These are phyloP conservation scores for Clonostachys sp. DNA, from an alignment of 2,329 filamentous ascomycete species.

Conservation along the genomic window DNA sequence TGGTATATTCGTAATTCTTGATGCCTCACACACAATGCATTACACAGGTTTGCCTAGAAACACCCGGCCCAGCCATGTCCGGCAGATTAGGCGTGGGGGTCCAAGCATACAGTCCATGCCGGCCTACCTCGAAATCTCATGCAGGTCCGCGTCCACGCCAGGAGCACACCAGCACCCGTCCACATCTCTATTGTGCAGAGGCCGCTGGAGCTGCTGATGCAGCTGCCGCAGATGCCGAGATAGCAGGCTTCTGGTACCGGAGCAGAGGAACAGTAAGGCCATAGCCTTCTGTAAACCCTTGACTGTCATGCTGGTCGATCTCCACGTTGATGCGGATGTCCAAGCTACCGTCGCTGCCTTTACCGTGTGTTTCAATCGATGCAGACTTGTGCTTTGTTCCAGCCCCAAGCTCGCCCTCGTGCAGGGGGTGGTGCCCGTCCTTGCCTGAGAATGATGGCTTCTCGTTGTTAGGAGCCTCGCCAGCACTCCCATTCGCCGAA, in stretches of 20 bases:
- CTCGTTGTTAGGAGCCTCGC: not conserved
- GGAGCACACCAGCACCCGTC: too few relatives aligned
- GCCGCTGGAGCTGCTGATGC: constrained; percentile 1
- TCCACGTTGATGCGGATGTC: constrained; percentile 87
- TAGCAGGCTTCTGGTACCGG: constrained; percentile 23
- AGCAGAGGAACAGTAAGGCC: constrained; percentile 80
- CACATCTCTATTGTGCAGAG: not conserved
- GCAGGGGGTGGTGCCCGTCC: constrained; percentile 67
- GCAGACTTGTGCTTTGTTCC: constrained; percentile 77
- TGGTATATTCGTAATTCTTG: too few relatives aligned
- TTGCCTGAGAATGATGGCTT: constrained; percentile 34
- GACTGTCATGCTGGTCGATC: constrained; percentile 74
- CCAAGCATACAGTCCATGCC: too few relatives aligned
- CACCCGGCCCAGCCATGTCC: too few relatives aligned
- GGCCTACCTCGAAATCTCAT: not conserved
- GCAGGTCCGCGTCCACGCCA: not conserved
- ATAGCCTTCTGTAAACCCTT: constrained; percentile 78
- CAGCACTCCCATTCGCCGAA: not conserved
- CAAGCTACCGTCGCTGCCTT: constrained; percentile 55
- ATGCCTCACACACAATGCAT: too few relatives aligned
- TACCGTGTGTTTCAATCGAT: constrained; percentile 45
- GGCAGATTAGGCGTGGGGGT: too few relatives aligned
- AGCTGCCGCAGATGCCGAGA: constrained; percentile 6
- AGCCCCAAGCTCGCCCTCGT: constrained; percentile 70
- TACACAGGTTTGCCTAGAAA: too few relatives aligned